Base-by-base conservation (phyloP, 75 land plant genomes). In the Cupressus sempervirens region DNA sequence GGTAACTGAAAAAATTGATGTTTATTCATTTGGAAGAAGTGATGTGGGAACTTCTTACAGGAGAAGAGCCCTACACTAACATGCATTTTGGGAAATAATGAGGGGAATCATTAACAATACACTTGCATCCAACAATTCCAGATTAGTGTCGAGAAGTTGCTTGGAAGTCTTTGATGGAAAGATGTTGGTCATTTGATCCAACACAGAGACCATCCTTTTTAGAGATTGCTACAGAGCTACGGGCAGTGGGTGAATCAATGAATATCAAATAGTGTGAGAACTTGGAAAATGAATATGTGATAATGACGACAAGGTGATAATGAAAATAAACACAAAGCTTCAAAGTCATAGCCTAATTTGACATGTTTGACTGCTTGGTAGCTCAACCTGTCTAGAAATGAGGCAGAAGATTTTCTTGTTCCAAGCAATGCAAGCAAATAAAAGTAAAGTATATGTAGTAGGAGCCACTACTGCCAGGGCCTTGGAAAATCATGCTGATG, bases 141-240 rank as follows among this genome's bases (percentile, higher is more conserved):
- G 81, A 86, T 77, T 95, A 96, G 97, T 95, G 97, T 73, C 74
- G 74, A 3, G 97, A 95, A 62, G 96, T 96, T 50, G 93, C 93
- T 86, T 95, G 97, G 97, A 95, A 88, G 82, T 84, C 93, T 68
- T 86, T 95, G 89, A 95, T 95, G 97, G 93, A 92, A 86, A 91
- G 91, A 79, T 95, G 94, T 83, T 95, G 97, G 97, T 86, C 92
- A 0, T 82, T 93, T 56, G 96, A 95, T 87, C 96, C 97, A 72
- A 68, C 84, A 15, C 87, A 87, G n/a, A 90, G 97, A 73, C 97
- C 97, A 29, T 91, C 97, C 30, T 95, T 95, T 84, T 83, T 92
- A 34, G 97, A 94, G 74, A 93, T 95, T 58, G 91, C 96, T 86
- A 91, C 90, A 83, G 95, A 90, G 82, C 82, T 95, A 70, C 85